These are phyloP conservation scores for Epichloe scottii DNA, from an alignment of 2,329 filamentous ascomycete species.

Conservation along the genomic window DNA sequence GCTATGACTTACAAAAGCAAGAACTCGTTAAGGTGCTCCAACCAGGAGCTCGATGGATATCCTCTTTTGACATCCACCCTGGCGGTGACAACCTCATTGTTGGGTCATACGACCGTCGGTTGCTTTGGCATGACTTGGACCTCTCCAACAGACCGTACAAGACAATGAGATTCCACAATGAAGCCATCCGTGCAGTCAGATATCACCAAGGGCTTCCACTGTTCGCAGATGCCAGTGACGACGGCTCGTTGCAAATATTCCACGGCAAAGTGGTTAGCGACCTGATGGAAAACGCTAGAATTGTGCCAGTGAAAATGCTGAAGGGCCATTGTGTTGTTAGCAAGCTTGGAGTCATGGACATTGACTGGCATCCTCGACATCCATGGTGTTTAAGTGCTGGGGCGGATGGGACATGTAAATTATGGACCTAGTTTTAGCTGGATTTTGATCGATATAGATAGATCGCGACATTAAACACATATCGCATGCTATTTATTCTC, in stretches of 20 bases:
- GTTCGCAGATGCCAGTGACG: conserved; percentile 90
- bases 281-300: conserved; percentile 89
- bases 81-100: conserved; percentile 90
- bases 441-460: no score
- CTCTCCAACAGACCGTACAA: conserved; percentile 86
- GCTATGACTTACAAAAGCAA: conserved; percentile 86
- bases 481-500: no score
- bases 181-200: conserved; percentile 79
- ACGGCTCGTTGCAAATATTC: conserved; percentile 90
- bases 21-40: conserved; percentile 87
- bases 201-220: conserved; percentile 76
- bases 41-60: conserved; percentile 88
- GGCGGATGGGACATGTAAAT: conserved; percentile 79
- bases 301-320: conserved; percentile 90
- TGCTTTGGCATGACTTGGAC: conserved; percentile 95
- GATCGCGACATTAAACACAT: no score
- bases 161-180: conserved; percentile 85
- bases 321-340: conserved; percentile 78
- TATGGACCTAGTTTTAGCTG: conserved; percentile 55
- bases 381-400: conserved; percentile 92
- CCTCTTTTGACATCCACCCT: conserved; percentile 83
- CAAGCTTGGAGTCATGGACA: conserved; percentile 79
- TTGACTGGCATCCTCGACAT: conserved; percentile 92
- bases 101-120: conserved; percentile 82
- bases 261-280: conserved; percentile 92